Evolutionary conservation across 2,329 filamentous ascomycete species (phyloP).

Genomic region (Colletotrichum siamense): DNA sequence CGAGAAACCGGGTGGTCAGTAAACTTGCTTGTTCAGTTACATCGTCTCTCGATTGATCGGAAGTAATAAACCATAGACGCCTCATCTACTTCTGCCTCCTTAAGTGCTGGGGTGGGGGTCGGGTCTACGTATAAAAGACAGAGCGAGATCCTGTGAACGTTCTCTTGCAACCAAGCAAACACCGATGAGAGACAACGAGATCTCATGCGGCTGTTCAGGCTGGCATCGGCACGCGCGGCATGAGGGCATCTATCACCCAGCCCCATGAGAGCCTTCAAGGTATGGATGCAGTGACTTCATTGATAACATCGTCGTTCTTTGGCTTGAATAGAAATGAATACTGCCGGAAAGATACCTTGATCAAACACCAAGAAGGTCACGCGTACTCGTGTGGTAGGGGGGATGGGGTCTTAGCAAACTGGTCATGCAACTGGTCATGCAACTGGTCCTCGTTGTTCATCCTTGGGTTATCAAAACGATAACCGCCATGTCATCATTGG

Average conservation of each 20-base stretch:
- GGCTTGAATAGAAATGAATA: not conserved
- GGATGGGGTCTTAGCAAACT: not conserved
- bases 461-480: not conserved
- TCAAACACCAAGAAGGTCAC: not conserved
- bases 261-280: rapidly evolving
- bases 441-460: not conserved
- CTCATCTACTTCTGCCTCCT: rapidly evolving
- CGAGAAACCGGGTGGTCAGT: rapidly evolving
- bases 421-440: rapidly evolving
- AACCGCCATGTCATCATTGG: too few species aligned
- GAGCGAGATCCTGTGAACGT: rapidly evolving
- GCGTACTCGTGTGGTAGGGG: not conserved
- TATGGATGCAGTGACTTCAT: too few species aligned
- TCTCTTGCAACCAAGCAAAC: not conserved
- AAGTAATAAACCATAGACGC: not conserved
- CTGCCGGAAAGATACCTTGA: not conserved
- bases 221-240: rapidly evolving
- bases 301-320: not conserved
- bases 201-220: rapidly evolving
- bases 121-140: not conserved
- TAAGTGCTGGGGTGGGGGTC: rapidly evolving
- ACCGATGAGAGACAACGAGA: not conserved
- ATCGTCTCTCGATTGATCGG: not conserved
- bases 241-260: rapidly evolving
- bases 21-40: rapidly evolving